phyloP scores from a whole-genome alignment of 768 basidiomycete genomes.

The Boletus barrowsii region DNA sequence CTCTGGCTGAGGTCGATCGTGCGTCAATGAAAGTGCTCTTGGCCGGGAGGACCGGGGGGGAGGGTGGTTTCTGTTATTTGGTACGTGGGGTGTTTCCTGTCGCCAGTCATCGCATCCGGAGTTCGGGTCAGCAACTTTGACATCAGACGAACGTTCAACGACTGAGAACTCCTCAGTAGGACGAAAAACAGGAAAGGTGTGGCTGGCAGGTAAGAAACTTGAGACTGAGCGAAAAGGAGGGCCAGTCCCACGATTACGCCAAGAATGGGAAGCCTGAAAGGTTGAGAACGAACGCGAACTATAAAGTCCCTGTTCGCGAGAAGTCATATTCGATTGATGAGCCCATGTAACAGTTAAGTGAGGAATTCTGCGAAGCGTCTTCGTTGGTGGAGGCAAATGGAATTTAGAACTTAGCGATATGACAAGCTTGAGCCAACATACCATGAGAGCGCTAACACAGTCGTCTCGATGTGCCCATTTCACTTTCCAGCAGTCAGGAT shows the following conservation, averaged over 20 bases:
- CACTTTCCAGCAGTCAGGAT: constrained; percentile 63
- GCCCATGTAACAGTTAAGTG: constrained; percentile 80
- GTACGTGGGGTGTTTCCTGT: constrained; percentile 1
- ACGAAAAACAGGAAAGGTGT: constrained; percentile 13
- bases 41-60: constrained; percentile 19
- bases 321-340: constrained; percentile 47
- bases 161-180: background rate
- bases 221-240: constrained; percentile 10
- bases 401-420: constrained; percentile 1
- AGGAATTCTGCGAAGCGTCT: constrained; percentile 70
- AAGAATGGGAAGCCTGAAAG: constrained; percentile 11
- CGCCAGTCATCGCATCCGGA: constrained; percentile 15
- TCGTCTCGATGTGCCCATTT: constrained; percentile 80
- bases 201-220: constrained; percentile 17
- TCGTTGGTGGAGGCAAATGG: background rate
- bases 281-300: constrained; percentile 9
- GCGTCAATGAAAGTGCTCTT: constrained; percentile 30
- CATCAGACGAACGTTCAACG: background rate
- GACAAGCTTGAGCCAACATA: constrained; percentile 29
- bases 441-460: constrained; percentile 69
- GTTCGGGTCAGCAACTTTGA: background rate
- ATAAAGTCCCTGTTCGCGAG: constrained; percentile 17
- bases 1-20: constrained; percentile 19
- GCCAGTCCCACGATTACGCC: constrained; percentile 15
- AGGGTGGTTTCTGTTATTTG: constrained; percentile 1